phyloP scores from a whole-genome alignment of 495 filamentous ascomycete species.

The Amorphotheca resinae region DNA sequence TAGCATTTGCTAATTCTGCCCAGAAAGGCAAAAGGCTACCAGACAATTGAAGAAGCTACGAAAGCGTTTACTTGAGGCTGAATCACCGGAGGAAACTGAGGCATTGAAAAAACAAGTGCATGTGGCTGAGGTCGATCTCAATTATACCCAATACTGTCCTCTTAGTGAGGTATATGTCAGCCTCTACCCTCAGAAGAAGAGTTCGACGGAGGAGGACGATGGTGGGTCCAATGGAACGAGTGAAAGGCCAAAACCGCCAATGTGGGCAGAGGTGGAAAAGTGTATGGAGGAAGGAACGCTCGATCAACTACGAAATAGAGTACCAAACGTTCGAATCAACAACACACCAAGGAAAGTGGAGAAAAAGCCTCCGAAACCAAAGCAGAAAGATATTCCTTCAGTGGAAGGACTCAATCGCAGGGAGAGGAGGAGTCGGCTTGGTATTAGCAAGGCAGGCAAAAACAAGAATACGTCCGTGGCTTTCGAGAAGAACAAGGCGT shows the following conservation, averaged over 20 bases:
- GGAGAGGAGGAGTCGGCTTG: slow-evolving; percentile 9
- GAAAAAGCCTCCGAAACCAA: slow-evolving; percentile 5
- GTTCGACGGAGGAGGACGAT: slow-evolving; percentile 20
- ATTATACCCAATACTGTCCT: slow-evolving; percentile 78
- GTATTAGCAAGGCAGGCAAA: not conserved
- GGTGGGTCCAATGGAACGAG: slow-evolving; percentile 2
- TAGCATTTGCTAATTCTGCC: not conserved
- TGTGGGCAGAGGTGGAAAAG: slow-evolving; percentile 60
- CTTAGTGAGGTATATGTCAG: slow-evolving; percentile 67
- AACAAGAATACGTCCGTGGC: slow-evolving; percentile 14
- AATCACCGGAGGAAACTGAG: slow-evolving; percentile 35
- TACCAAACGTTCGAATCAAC: not conserved
- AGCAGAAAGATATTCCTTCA: not conserved
- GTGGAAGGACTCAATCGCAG: slow-evolving; percentile 17
- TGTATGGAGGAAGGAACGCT: slow-evolving; percentile 56
- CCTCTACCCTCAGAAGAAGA: slow-evolving; percentile 48
- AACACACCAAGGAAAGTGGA: slow-evolving; percentile 1
- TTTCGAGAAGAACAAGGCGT: slow-evolving; percentile 15
- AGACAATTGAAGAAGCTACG: slow-evolving; percentile 53
- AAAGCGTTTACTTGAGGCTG: slow-evolving; percentile 36
- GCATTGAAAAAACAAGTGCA: slow-evolving; percentile 48
- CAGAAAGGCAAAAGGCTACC: slow-evolving; percentile 77
- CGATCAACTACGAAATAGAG: slow-evolving; percentile 39
- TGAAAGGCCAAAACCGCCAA: slow-evolving; percentile 30
- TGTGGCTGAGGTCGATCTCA: slow-evolving; percentile 62